Base-by-base conservation (phyloP, 2,329 filamentous ascomycete genomes). In the Colletotrichum salicis region DNA sequence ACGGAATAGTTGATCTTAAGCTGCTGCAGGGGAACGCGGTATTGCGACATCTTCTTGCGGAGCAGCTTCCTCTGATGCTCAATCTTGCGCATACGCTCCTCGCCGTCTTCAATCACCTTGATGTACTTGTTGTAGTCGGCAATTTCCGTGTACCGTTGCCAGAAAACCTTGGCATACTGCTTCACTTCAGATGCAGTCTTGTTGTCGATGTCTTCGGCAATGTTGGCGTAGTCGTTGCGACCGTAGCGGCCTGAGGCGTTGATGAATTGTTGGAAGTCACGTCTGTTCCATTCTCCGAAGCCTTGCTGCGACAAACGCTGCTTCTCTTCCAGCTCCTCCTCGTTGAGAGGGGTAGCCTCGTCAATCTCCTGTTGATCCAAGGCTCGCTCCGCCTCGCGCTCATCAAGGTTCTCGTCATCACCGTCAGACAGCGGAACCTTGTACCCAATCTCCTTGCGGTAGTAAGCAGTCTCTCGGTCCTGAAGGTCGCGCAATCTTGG, bases 1-100 rank as follows among this genome's bases (percentile, higher is more conserved):
- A 99, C 96, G 0, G 95, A 97, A 83, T 99, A 99, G 84, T 97
- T 98, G 85, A 99, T 95, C 86, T 97, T 97, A 78, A 99, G 91
- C 82, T 99, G 96, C 82, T 99, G 96, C 19, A 99, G 88, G 29
- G 96, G 97, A 61, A 98, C 96, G n/a, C 96, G 93, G 80, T 97
- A 98, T 86, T 96, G 94, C 77, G 92, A 89, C 89, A 99, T 93
- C 89, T 99, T 99, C 89, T 95, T 97, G 74, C 92, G 91, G 67
- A 99, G 88, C 86, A 98, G 92, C 83, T 97, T 96, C 74, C 94
- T 93, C 82, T 98, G 96, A 80, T 97, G 93, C 75, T 96, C 94
- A 71, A 96, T 94, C 82, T 96, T 96, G 66, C 93, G 91, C 68
- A 94, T 91, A 74, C 95, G 94, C 79, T 97, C 94, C 81, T 99